Conservation (phyloP, 345 rosid species). For the Linum tenue region DNA sequence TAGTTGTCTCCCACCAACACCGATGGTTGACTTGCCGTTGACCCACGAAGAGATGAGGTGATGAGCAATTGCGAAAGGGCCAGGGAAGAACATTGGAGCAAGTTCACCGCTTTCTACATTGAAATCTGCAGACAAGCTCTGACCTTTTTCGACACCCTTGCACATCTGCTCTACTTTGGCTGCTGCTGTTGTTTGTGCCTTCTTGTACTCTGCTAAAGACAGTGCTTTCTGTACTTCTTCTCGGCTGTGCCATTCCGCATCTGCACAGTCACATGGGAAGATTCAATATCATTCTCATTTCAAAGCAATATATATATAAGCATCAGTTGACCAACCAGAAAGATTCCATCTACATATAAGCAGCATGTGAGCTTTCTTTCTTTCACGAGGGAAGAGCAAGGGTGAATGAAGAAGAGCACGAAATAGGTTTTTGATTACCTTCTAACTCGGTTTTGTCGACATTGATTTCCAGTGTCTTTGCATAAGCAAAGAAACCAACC, state of each 20-base stretch:
- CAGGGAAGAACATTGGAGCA: conserved; percentile 78
- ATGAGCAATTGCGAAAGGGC: conserved; percentile 93
- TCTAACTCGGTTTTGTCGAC: conserved; percentile 85
- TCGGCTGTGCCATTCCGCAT: conserved; percentile 89
- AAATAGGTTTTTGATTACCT: conserved; percentile 35
- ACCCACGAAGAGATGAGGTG: conserved; percentile 86
- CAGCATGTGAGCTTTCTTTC: neutral
- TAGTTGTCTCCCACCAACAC: conserved; percentile 4
- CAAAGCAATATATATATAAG: neutral
- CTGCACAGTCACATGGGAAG: conserved; percentile 20
- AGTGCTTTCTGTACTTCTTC: conserved; percentile 71
- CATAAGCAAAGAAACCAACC: conserved; percentile 86
- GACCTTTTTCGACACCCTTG: conserved; percentile 75
- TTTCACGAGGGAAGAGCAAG: neutral
- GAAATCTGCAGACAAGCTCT: conserved; percentile 57
- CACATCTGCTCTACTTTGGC: conserved; percentile 71
- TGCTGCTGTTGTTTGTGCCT: conserved; percentile 78
- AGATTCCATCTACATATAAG: neutral
- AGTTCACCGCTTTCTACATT: conserved; percentile 85
- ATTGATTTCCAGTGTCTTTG: conserved; percentile 65
- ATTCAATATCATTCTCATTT: neutral
- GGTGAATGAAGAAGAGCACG: neutral
- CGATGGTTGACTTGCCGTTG: conserved; percentile 27
- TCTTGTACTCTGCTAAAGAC: conserved; percentile 62
- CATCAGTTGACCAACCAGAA: neutral